Evolutionary conservation across 2,329 filamentous ascomycete genomes (phyloP), one percentile per base, ranked within the genome.

Genomic region (Esteya vermicola): DNA sequence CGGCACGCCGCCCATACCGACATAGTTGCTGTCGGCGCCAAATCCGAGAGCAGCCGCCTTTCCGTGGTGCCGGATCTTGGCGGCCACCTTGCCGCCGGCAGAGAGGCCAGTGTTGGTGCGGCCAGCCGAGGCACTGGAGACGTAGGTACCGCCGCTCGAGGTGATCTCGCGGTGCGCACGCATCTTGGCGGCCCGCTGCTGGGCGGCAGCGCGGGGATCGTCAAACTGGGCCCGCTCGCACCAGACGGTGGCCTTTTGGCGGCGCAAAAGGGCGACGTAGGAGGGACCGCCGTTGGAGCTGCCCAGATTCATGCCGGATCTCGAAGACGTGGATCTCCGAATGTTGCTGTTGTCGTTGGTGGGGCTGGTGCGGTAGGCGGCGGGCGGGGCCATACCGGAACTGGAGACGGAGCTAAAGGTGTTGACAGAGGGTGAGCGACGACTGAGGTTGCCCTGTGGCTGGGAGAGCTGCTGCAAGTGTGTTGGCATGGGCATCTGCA

Each of bases 171-270:
- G 76, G 41, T 80, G 79, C 12, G 91, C 91, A 36, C 86, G 72
- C 64, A 84, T 78, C 65, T 91, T 93, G 43, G 88, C 91, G 28
- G 83, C 81, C 43, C 83, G 75, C 57, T 93, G 86, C 52, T 88
- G 81, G 22, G 85, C 86, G 4, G 81, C 64, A 42, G 91, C 64
- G 38, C 85, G 74, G 1, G 89, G 85, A 56, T 98, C 91, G 59
- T 96, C 86, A 46, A 84, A 78, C 57, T 98, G 91, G 9, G 89
- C 75, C 40, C 88, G 81, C 56, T 96, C 91, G 64, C 88, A 95
- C 91, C 91, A 98, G 5, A 98, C 91, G 0, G 91, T 98, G 25
- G 86, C 91, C 58, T 96, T 96, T 61, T 98, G 91, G 57, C 88
- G 89, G 46, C 91, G 78, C 63, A 98, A 80, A n/a, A 95, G 70